phyloP scores from a whole-genome alignment of 2,329 filamentous ascomycete species.

The Tricladium varicosporioides region DNA sequence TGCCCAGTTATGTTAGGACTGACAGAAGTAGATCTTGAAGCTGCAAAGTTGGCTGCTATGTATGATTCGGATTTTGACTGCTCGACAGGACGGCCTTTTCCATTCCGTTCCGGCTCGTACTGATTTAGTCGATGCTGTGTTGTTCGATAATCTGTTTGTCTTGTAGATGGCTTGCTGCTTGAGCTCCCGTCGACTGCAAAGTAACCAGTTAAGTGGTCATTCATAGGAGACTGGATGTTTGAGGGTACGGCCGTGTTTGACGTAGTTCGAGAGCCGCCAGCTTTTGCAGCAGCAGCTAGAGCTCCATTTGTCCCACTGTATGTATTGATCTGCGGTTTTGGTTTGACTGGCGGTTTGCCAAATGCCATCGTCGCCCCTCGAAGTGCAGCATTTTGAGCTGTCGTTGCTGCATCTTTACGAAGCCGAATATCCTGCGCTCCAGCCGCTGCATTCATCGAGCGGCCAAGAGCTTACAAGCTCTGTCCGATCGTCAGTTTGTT shows the following conservation, averaged over 20 bases:
- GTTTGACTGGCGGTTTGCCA: constrained; percentile 41
- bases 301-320: constrained; percentile 43
- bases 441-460: constrained; percentile 17
- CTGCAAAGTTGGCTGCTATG: constrained; percentile 60
- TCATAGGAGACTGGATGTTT: constrained; percentile 6
- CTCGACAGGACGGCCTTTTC: constrained; percentile 18
- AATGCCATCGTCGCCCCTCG: constrained; percentile 48
- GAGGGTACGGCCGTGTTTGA: constrained; percentile 8
- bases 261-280: constrained; percentile 23
- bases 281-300: constrained; percentile 44
- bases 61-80: constrained; percentile 53
- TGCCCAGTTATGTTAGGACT: constrained; percentile 41
- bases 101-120: constrained; percentile 9
- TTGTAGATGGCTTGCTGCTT: constrained; percentile 15
- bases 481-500: neutral
- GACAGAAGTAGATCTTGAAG: constrained; percentile 57
- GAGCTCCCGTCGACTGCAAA: constrained; percentile 23
- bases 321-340: constrained; percentile 37
- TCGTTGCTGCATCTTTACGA: constrained; percentile 17
- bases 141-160: constrained; percentile 13
- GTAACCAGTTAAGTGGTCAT: constrained; percentile 8
- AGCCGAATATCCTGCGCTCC: constrained; percentile 15
- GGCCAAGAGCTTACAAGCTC: neutral
- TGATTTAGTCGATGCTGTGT: constrained; percentile 15
- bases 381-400: constrained; percentile 42